phyloP scores from a whole-genome alignment of 768 basidiomycete genomes.

The Peribolospora kevripleyi region DNA sequence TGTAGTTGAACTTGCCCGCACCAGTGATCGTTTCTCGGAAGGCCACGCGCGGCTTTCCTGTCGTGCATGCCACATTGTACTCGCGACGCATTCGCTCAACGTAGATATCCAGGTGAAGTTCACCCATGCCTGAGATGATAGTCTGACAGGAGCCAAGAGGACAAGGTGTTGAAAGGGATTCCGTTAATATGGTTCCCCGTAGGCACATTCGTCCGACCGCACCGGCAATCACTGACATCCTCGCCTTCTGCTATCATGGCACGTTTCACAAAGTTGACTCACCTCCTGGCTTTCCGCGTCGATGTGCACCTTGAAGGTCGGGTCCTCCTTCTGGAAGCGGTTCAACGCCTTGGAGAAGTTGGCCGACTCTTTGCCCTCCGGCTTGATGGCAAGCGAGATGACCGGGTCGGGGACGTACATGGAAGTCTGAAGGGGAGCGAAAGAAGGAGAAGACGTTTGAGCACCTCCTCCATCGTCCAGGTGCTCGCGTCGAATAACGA shows the following conservation, averaged over 20 bases:
- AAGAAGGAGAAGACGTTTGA: neutral
- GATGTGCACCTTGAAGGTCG: conserved; percentile 91
- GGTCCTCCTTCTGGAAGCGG: conserved; percentile 96
- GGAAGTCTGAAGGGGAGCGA: conserved; percentile 36
- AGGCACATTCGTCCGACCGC: no score
- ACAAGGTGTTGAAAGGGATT: neutral
- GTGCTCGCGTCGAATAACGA: neutral
- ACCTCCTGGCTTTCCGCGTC: conserved; percentile 88
- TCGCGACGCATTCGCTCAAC: conserved; percentile 97
- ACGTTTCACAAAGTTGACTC: conserved; percentile 1
- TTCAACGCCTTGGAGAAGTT: conserved; percentile 92
- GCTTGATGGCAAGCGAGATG: conserved; percentile 81
- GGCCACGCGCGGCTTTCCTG: conserved; percentile 86
- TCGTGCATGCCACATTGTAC: conserved; percentile 76
- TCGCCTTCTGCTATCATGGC: neutral
- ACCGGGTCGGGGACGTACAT: conserved; percentile 99
- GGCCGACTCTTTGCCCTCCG: conserved; percentile 73
- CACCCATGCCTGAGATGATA: conserved; percentile 98
- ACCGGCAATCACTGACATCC: no score
- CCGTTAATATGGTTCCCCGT: no score
- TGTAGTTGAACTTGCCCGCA: conserved; percentile 58
- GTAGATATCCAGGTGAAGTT: conserved; percentile 94
- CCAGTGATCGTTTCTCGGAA: conserved; percentile 85
- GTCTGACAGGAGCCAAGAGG: conserved; percentile 30
- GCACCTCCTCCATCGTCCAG: neutral